These are phyloP conservation scores for Tricholoma hemisulphureum DNA, from an alignment of 768 basidiomycete species.

Conservation along the genomic window DNA sequence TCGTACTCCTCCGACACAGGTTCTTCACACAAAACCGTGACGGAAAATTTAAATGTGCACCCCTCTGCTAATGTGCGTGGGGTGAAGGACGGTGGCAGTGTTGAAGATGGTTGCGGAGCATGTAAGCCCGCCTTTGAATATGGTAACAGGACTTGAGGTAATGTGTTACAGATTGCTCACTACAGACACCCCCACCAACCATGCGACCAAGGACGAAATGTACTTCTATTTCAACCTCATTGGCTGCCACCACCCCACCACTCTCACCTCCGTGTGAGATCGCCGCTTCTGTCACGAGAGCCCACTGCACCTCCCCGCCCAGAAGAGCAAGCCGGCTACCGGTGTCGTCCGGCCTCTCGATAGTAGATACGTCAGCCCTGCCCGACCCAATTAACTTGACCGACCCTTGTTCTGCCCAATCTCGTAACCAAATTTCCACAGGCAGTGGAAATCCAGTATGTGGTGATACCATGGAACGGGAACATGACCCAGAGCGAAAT, in stretches of 20 bases:
- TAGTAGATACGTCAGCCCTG: not conserved
- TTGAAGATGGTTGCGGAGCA: not conserved
- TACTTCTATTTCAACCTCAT: not conserved
- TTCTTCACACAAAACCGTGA: not conserved
- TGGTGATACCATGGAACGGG: not conserved
- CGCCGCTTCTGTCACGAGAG: constrained; percentile 10
- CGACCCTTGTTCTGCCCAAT: not conserved
- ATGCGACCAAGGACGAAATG: not conserved
- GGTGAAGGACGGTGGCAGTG: not conserved
- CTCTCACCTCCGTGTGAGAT: not conserved
- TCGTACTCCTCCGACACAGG: not conserved
- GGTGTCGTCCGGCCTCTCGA: not conserved
- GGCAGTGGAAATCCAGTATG: not conserved
- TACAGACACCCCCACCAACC: constrained; percentile 5
- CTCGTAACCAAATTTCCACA: not conserved
- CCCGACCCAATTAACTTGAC: not conserved
- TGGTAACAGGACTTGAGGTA: not conserved
- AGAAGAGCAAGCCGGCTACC: not conserved
- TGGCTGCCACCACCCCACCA: not conserved
- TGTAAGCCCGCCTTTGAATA: not conserved
- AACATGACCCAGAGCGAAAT: not conserved
- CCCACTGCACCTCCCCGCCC: constrained; percentile 1
- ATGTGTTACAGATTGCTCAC: not conserved
- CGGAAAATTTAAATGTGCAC: not conserved
- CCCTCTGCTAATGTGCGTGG: not conserved